These are phyloP conservation scores for Hyaloscypha hepaticicola DNA, from an alignment of 495 filamentous ascomycete species.

Conservation along the genomic window DNA sequence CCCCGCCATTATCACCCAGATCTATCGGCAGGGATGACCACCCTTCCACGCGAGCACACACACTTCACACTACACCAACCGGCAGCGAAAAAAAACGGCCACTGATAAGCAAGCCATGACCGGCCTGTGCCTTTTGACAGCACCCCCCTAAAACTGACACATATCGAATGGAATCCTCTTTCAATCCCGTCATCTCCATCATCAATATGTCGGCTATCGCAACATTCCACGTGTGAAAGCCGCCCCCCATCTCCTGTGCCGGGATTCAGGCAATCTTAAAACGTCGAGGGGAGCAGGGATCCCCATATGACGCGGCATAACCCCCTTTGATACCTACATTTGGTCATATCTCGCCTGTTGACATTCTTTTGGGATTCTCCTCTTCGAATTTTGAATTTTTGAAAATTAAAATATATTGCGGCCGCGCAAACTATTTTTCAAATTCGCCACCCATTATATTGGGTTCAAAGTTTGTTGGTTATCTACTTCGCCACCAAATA, in stretches of 20 bases:
- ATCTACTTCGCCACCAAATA: background rate
- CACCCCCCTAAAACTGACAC: background rate
- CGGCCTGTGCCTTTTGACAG: too few relatives aligned
- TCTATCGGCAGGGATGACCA: background rate
- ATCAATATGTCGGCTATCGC: background rate
- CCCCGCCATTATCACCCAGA: background rate
- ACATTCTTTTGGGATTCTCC: background rate
- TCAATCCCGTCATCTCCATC: background rate
- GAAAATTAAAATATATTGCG: background rate
- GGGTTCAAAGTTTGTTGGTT: background rate
- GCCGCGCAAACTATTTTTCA: background rate
- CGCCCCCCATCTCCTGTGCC: background rate
- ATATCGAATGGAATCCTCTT: background rate
- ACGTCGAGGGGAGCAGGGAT: background rate
- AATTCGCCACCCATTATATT: background rate
- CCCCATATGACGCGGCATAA: background rate
- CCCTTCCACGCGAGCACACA: background rate
- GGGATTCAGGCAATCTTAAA: background rate
- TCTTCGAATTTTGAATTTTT: background rate
- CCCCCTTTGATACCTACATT: too few relatives aligned
- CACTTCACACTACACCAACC: background rate
- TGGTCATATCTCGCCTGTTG: background rate
- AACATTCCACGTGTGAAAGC: background rate
- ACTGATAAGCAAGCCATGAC: background rate
- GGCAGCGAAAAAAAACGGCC: background rate